Conservation (phyloP, 306 rosid species). For the Citrullus colocynthis region DNA sequence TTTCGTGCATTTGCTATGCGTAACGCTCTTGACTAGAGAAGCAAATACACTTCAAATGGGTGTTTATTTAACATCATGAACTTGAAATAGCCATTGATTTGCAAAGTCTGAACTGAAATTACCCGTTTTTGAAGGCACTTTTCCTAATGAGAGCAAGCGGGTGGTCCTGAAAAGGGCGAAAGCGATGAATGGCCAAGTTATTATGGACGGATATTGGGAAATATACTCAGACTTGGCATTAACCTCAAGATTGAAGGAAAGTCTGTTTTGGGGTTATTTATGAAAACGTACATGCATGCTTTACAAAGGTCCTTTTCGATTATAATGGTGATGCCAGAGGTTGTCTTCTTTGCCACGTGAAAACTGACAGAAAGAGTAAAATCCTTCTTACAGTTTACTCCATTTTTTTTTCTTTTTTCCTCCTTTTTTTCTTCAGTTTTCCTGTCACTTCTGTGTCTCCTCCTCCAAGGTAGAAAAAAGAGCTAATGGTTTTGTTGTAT, state of each 20-base stretch:
- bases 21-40: background rate
- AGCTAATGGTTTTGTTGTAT: background rate
- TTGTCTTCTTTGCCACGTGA: conserved; percentile 7
- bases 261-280: background rate
- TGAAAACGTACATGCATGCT: background rate
- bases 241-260: background rate
- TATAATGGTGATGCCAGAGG: conserved; percentile 2
- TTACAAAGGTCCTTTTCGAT: background rate
- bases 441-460: background rate
- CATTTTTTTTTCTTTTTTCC: background rate
- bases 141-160: background rate
- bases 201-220: background rate
- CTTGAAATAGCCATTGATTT: background rate
- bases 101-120: background rate
- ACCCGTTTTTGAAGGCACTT: background rate
- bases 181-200: background rate
- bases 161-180: conserved; percentile 4
- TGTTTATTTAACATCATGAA: background rate
- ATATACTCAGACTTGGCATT: background rate
- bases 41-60: background rate
- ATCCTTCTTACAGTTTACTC: background rate
- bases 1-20: background rate
- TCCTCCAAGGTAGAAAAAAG: background rate
- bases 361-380: background rate
- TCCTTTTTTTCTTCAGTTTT: background rate